These are phyloP conservation scores for Ailanthus altissimus DNA, from an alignment of 345 rosid species.

Conservation along the genomic window DNA sequence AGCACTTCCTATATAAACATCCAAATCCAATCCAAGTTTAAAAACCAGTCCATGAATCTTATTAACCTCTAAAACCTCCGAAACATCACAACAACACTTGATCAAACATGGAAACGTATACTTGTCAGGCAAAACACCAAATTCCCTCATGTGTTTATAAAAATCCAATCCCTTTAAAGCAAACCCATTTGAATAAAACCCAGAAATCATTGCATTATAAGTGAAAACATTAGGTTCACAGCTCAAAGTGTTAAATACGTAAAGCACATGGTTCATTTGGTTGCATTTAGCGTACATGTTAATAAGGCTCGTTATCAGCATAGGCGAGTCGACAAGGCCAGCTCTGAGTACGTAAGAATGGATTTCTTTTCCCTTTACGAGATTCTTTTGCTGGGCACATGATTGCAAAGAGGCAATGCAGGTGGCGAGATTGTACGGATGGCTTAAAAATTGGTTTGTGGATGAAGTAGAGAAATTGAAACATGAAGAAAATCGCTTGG, in stretches of 20 bases:
- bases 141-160: slow-evolving; percentile 46
- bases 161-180: slow-evolving; percentile 40
- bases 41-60: slow-evolving; percentile 56
- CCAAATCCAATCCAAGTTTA: slow-evolving; percentile 55
- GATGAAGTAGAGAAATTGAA: slow-evolving; percentile 22
- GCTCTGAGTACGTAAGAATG: slow-evolving; percentile 52
- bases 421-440: slow-evolving; percentile 29
- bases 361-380: slow-evolving; percentile 34
- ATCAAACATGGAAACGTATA: slow-evolving; percentile 64
- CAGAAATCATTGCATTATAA: slow-evolving; percentile 56
- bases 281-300: slow-evolving; percentile 66
- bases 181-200: slow-evolving; percentile 47
- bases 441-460: not conserved
- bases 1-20: slow-evolving; percentile 54
- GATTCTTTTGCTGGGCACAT: slow-evolving; percentile 46
- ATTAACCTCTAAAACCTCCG: slow-evolving; percentile 43
- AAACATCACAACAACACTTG: slow-evolving; percentile 47
- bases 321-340: slow-evolving; percentile 45
- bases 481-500: not conserved
- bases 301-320: slow-evolving; percentile 57
- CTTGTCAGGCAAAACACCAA: slow-evolving; percentile 53
- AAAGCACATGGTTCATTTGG: slow-evolving; percentile 35
- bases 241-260: slow-evolving; percentile 24
- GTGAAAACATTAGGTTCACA: slow-evolving; percentile 43
- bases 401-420: slow-evolving; percentile 56